Percentiles rank a stretch among this genome's conserved stretches.
phyloP scores from a whole-genome alignment of 306 rosid species.

The Malus sieversii region DNA sequence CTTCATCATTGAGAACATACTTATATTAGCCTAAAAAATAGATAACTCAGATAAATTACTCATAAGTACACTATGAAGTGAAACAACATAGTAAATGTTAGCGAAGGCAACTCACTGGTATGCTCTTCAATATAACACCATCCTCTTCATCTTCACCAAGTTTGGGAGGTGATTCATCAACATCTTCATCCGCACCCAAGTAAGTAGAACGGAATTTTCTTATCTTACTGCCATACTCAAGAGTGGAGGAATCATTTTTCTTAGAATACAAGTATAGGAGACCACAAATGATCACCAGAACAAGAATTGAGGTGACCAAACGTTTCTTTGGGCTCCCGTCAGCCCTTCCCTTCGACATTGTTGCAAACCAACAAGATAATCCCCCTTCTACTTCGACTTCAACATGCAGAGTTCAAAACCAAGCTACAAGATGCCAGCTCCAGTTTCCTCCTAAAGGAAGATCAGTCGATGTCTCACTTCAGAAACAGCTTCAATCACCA shows the following conservation, averaged over 20 bases:
- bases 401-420: slow-evolving; percentile 8
- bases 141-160: slow-evolving; percentile 53
- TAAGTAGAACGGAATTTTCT: slow-evolving; percentile 69
- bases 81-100: not conserved
- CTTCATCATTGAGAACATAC: slow-evolving; percentile 38
- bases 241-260: slow-evolving; percentile 52
- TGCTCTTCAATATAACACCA: slow-evolving; percentile 57
- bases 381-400: slow-evolving; percentile 15
- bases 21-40: not conserved
- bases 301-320: slow-evolving; percentile 47
- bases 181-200: slow-evolving; percentile 72
- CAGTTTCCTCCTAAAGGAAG: not conserved
- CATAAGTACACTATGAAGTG: not conserved
- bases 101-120: slow-evolving; percentile 58
- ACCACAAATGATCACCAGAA: slow-evolving; percentile 55
- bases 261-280: slow-evolving; percentile 58
- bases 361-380: slow-evolving; percentile 4
- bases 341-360: slow-evolving; percentile 84
- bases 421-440: not conserved
- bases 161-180: slow-evolving; percentile 47
- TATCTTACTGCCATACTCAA: slow-evolving; percentile 69
- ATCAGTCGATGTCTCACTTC: not conserved
- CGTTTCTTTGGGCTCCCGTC: slow-evolving; percentile 79
- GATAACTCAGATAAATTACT: not conserved
- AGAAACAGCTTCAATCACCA: not conserved